These are phyloP conservation scores for Pythium monospermum DNA, from an alignment of 352 stramenopile species.

Conservation along the genomic window DNA sequence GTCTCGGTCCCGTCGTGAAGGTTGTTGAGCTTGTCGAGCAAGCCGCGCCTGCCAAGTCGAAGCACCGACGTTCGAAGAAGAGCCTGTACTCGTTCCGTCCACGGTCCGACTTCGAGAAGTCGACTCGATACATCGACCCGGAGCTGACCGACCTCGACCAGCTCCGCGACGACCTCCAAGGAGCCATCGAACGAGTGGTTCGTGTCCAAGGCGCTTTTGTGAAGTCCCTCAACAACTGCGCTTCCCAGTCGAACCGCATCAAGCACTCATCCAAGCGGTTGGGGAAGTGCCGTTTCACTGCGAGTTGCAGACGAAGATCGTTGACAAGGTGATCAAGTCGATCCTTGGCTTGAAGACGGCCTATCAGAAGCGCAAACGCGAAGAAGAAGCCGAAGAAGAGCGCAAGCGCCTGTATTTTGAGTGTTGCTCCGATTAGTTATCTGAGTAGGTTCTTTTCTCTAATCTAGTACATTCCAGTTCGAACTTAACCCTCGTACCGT, in stretches of 20 bases:
- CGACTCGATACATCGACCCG: background rate
- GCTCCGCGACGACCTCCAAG: slow-evolving; percentile 12
- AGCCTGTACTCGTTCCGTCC: background rate
- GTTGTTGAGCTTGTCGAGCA: background rate
- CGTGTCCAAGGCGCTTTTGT: slow-evolving; percentile 2
- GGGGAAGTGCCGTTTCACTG: slow-evolving; percentile 12
- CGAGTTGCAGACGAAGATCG: slow-evolving; percentile 8
- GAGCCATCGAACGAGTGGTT: slow-evolving; percentile 2
- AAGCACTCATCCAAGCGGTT: slow-evolving; percentile 4
- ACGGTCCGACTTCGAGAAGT: background rate
- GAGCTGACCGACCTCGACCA: slow-evolving; percentile 1
- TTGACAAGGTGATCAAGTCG: background rate
- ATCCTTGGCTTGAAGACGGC: slow-evolving; percentile 2
- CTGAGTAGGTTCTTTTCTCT: background rate
- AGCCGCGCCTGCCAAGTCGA: background rate
- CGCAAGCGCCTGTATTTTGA: too few species aligned
- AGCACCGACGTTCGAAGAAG: background rate
- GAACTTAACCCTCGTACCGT: too few species aligned
- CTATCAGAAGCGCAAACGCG: background rate
- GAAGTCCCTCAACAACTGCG: background rate
- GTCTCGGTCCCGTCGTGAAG: background rate
- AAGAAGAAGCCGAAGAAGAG: background rate
- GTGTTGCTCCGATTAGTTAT: too few species aligned
- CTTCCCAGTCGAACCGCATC: background rate
- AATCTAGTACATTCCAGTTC: too few species aligned